Conservation (phyloP, 192 early-diverging fungal genomes). For the Backusella psychrophila region DNA sequence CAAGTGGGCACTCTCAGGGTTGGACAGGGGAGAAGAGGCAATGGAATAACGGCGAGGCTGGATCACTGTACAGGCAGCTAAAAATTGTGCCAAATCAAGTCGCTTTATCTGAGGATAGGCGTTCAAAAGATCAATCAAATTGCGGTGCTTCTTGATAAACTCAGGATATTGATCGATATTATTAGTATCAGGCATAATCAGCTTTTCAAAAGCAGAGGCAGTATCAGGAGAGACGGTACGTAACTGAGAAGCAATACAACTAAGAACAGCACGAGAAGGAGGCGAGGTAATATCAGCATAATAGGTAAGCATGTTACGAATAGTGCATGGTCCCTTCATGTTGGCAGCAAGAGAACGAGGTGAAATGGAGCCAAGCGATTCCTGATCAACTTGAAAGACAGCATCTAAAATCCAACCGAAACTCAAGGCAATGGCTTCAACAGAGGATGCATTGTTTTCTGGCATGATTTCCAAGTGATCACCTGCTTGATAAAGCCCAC, state of each 20-base stretch:
- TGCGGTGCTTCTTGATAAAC: constrained; percentile 26
- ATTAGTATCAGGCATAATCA: constrained; percentile 31
- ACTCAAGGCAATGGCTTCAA: constrained; percentile 38
- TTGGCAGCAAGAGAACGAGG: constrained; percentile 46
- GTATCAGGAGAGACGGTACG: constrained; percentile 32
- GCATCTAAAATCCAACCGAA: constrained; percentile 48
- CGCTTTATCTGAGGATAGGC: constrained; percentile 29
- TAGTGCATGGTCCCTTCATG: constrained; percentile 42
- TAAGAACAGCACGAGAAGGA: constrained; percentile 34
- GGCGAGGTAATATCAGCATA: constrained; percentile 49
- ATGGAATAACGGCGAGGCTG: constrained; percentile 88
- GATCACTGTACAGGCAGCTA: constrained; percentile 44
- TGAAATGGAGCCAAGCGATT: constrained; percentile 14
- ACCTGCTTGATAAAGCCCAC: constrained; percentile 41
- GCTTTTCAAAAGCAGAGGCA: constrained; percentile 24
- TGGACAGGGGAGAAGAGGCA: constrained; percentile 58
- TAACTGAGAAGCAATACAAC: constrained; percentile 34
- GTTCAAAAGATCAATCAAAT: constrained; percentile 23
- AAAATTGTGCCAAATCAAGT: constrained; percentile 37
- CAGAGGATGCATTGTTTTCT: constrained; percentile 34
- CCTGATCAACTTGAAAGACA: constrained; percentile 42
- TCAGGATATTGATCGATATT: constrained; percentile 28
- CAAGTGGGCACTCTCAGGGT: constrained; percentile 30
- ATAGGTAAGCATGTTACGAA: constrained; percentile 45
- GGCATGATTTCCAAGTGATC: constrained; percentile 55